These are phyloP conservation scores for Ustilago curta DNA, from an alignment of 1,284 basidiomycete species.

Conservation along the genomic window DNA sequence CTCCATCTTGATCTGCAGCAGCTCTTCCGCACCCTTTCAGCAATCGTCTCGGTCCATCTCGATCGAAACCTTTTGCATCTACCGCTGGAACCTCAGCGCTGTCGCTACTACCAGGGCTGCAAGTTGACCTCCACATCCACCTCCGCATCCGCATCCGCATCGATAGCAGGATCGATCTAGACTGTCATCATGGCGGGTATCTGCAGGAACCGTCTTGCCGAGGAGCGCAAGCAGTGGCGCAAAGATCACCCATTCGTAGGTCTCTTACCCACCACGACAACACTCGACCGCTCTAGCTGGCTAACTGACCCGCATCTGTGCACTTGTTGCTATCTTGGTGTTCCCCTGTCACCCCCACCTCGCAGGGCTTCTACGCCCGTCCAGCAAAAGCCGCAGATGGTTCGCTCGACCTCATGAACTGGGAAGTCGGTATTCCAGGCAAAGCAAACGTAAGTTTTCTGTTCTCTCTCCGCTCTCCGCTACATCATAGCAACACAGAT, in stretches of 20 bases:
- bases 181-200: conserved; percentile 45
- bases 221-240: conserved; percentile 98
- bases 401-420: conserved; percentile 94
- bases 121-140: neutral
- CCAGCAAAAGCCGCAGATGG: conserved; percentile 90
- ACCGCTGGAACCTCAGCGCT: neutral
- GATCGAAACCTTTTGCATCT: too few relatives aligned
- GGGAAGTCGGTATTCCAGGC: conserved; percentile 84
- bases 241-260: conserved; percentile 98
- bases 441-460: conserved; percentile 68
- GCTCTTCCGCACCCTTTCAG: neutral
- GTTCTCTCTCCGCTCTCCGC: neutral
- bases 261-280: conserved; percentile 45
- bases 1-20: conserved; percentile 8
- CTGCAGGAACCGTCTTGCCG: conserved; percentile 76
- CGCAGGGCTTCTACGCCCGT: conserved; percentile 94
- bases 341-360: neutral
- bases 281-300: neutral
- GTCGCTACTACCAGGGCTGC: neutral
- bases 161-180: neutral
- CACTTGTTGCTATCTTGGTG: neutral
- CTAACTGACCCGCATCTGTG: neutral
- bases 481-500: too few relatives aligned
- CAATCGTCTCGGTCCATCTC: neutral
- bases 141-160: neutral